These are phyloP conservation scores for Kodamaea fukazawae DNA, from an alignment of 805 yeast genomes.

Conservation along the genomic window DNA sequence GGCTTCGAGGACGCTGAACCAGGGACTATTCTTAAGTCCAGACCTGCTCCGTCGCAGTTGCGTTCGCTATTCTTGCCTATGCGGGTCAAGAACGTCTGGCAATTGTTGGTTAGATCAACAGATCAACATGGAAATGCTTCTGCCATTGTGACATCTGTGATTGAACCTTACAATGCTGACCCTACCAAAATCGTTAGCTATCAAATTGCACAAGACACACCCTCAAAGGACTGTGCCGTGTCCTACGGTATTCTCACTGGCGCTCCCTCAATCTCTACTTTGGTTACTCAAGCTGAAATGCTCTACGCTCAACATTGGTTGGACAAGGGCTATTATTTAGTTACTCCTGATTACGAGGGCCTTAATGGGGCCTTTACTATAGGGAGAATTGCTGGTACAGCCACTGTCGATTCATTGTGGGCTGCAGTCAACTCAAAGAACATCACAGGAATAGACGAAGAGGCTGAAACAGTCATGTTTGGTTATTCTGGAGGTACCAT, in stretches of 20 bases:
- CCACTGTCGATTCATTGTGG: conserved; percentile 27
- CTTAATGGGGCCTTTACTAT: conserved; percentile 28
- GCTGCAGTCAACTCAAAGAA: conserved; percentile 20
- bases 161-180: conserved; percentile 23
- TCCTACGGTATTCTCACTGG: conserved; percentile 17
- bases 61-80: conserved; percentile 17
- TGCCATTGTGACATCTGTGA: conserved; percentile 20
- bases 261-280: conserved; percentile 10
- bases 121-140: conserved; percentile 17
- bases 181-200: conserved; percentile 18
- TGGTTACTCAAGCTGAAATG: conserved; percentile 16
- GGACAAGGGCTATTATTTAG: conserved; percentile 31
- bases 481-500: conserved; percentile 40
- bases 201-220: conserved; percentile 20
- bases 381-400: conserved; percentile 28
- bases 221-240: conserved; percentile 17
- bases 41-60: conserved; percentile 19
- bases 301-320: conserved; percentile 11
- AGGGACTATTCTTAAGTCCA: conserved; percentile 23
- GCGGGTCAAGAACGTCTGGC: conserved; percentile 16
- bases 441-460: conserved; percentile 17
- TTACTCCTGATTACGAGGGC: conserved; percentile 36
- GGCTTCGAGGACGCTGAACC: conserved; percentile 17
- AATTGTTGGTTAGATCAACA: conserved; percentile 21
- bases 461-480: conserved; percentile 25